phyloP scores from a whole-genome alignment of 2,329 filamentous ascomycete genomes.

The Cladosporium halotolerans region DNA sequence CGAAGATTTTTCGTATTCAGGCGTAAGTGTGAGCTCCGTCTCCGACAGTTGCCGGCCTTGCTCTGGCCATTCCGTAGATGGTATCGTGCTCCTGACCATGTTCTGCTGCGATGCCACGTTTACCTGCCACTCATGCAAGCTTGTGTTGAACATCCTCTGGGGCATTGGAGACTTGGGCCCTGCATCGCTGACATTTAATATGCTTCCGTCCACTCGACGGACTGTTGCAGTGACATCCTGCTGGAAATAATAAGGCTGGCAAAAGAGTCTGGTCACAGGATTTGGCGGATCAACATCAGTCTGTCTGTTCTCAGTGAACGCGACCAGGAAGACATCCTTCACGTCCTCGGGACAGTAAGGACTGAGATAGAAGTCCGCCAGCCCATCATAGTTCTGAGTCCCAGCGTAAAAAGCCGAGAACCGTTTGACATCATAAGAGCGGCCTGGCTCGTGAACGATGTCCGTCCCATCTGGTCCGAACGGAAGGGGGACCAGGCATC shows the following conservation, averaged over 20 bases:
- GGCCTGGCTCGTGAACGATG: too few relatives aligned
- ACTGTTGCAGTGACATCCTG: constrained; percentile 41
- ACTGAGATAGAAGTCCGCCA: constrained; percentile 29
- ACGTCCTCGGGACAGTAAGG: constrained; percentile 18
- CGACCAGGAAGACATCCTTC: constrained; percentile 6
- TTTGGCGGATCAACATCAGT: background rate
- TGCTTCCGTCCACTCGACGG: constrained; percentile 16
- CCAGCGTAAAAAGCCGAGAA: constrained; percentile 38
- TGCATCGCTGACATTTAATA: constrained; percentile 16
- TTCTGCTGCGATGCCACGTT: background rate
- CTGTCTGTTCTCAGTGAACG: background rate
- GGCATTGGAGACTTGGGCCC: constrained; percentile 24
- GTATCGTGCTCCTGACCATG: background rate
- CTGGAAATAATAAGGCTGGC: constrained; percentile 41
- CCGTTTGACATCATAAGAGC: constrained; percentile 14
- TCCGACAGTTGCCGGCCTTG: background rate
- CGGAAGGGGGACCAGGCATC: background rate
- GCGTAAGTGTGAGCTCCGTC: background rate
- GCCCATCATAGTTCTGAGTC: constrained; percentile 32
- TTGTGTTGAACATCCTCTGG: constrained; percentile 26
- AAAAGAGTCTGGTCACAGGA: constrained; percentile 36
- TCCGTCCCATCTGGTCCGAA: background rate
- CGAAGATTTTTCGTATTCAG: constrained; percentile 22
- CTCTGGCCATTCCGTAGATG: background rate
- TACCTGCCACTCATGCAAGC: constrained; percentile 23